phyloP scores from a whole-genome alignment of 495 filamentous ascomycete species.

The Polyplosphaeria fusca region DNA sequence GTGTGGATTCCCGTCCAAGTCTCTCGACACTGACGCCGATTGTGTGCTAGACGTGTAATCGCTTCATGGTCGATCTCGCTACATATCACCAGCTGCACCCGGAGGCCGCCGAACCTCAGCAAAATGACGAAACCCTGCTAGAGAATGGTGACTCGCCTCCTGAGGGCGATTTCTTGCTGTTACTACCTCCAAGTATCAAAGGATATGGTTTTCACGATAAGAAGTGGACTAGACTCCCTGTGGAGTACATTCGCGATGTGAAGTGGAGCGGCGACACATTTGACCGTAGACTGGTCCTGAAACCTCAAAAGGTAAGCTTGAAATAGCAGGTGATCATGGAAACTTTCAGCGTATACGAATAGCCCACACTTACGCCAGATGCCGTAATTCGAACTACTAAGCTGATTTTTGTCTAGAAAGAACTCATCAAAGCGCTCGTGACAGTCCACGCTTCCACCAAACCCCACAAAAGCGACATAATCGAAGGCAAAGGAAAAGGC shows the following conservation, averaged over 20 bases:
- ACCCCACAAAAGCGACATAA: slow-evolving; percentile 43
- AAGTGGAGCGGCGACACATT: slow-evolving; percentile 23
- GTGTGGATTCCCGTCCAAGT: no score
- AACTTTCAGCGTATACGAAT: background rate
- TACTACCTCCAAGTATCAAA: slow-evolving; percentile 2
- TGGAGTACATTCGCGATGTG: slow-evolving; percentile 7
- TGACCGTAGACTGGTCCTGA: background rate
- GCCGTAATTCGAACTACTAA: background rate
- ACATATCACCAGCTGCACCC: background rate
- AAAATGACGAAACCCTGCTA: background rate
- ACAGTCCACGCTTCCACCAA: background rate
- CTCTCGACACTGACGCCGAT: no score
- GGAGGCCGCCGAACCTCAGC: background rate
- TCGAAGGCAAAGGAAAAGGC: slow-evolving; percentile 38
- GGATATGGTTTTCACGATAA: slow-evolving; percentile 17
- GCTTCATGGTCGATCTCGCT: background rate
- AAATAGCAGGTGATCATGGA: no score
- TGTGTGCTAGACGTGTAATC: no score
- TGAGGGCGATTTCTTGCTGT: background rate
- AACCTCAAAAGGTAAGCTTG: no score
- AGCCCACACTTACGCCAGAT: no score
- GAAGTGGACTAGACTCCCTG: slow-evolving; percentile 15
- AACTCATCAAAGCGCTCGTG: slow-evolving; percentile 22
- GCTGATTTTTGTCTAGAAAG: slow-evolving; percentile 19
- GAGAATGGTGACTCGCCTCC: background rate